Evolutionary conservation across 1,284 basidiomycete species (phyloP), one percentile per base, ranked within the genome.

Genomic region (Cutaneotrichosporon dermatis): DNA sequence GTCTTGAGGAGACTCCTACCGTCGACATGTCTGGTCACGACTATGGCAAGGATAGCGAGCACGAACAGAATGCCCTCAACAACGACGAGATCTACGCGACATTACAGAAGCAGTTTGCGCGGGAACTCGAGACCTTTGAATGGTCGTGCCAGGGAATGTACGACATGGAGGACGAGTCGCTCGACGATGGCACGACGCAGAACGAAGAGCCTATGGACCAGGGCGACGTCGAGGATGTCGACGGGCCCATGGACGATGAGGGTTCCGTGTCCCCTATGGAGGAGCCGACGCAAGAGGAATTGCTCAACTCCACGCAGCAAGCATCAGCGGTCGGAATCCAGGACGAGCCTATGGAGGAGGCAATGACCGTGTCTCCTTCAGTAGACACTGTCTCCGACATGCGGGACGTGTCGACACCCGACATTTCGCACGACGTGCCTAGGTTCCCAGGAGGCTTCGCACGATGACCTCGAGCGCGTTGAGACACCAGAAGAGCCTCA

Each of bases 1-100:
- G 96, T 84, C 83, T 98, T 58, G 91, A 92, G 72, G 94, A 96
- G 88, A 88, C 89, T 66, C 90, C 90, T 42, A 86, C 72, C 12
- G 70, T 79, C 43, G 73, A 77, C 59, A 74, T 73, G 68, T 65
- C 69, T 1, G 65, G 57, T 3, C 72, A 76, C 56, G 72, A 72
- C 46, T 46, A 65, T 35, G 62, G 62, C 44, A 58, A 58, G 40
- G 63, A 68, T 16, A 41, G 57, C 4, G 57, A 52, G 25, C 51
- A 34, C 10, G 52, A 59, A 52, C 60, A 56, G 45, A 73, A 65
- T 50, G 69, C 67, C 16, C 58, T 73, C 50, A 74, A 69, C 59
- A 71, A 69, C 56, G 71, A 75, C 59, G 58, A 46, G 34, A 59
- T 69, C 37, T 76, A 70, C 58, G 62, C 65, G 13, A 41, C 66